Conservation (phyloP, 805 yeast genomes). For the Ogataea corticis region DNA sequence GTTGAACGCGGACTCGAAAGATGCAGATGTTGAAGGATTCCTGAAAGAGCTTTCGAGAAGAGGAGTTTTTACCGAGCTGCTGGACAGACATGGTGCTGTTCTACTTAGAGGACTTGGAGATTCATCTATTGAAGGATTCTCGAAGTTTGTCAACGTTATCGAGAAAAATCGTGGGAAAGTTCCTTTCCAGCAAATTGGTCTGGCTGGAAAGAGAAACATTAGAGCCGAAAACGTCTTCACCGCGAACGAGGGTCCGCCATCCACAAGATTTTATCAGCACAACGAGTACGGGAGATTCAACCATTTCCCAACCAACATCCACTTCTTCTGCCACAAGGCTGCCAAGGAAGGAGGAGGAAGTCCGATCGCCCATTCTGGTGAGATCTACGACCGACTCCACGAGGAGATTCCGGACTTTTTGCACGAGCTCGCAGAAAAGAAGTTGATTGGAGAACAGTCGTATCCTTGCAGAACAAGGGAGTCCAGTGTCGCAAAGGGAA, state of each 20-base stretch:
- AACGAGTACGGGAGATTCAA: conserved; percentile 30
- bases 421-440: conserved; percentile 22
- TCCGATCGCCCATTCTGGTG: conserved; percentile 36
- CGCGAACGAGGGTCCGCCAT: conserved; percentile 36
- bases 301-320: conserved; percentile 29
- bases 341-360: conserved; percentile 35
- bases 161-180: conserved; percentile 25
- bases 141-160: conserved; percentile 24
- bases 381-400: conserved; percentile 25
- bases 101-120: conserved; percentile 27
- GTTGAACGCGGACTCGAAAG: not conserved
- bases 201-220: conserved; percentile 29
- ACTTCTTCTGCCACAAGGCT: conserved; percentile 25
- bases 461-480: conserved; percentile 1
- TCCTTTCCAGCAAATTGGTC: conserved; percentile 33
- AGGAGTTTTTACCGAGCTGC: conserved; percentile 1
- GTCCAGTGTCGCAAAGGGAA: conserved; percentile 1
- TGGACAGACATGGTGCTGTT: conserved; percentile 28
- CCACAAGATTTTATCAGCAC: conserved; percentile 24
- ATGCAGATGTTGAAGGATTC: not conserved
- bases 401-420: conserved; percentile 24
- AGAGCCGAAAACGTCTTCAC: conserved; percentile 29
- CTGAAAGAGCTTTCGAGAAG: conserved; percentile 1
- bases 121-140: conserved; percentile 23
- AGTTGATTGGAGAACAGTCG: conserved; percentile 27